phyloP scores from a whole-genome alignment of 2,329 filamentous ascomycete genomes.

The Stagonosporopsis chrysanthemi region DNA sequence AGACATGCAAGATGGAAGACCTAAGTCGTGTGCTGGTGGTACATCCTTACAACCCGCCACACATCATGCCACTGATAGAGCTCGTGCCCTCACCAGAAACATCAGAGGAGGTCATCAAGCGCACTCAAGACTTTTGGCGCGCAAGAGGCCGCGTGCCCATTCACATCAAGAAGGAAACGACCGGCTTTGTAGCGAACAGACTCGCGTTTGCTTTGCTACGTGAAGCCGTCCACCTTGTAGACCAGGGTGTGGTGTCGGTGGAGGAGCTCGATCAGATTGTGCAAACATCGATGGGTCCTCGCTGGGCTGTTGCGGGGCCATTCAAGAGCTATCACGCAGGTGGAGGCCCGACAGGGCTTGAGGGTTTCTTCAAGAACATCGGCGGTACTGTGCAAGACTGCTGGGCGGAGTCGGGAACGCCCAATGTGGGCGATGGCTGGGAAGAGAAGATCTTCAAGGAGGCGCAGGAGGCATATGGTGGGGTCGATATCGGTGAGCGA shows the following conservation, averaged over 20 bases:
- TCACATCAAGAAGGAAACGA: conserved; percentile 59
- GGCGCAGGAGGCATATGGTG: conserved; percentile 58
- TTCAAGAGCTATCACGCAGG: conserved; percentile 68
- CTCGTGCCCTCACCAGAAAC: conserved; percentile 61
- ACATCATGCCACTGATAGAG: conserved; percentile 68
- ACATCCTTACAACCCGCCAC: conserved; percentile 69
- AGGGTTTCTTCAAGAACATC: conserved; percentile 64
- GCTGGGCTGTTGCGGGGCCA: conserved; percentile 53
- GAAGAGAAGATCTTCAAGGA: conserved; percentile 56
- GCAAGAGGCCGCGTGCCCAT: conserved; percentile 55
- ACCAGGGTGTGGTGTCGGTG: conserved; percentile 60
- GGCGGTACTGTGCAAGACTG: conserved; percentile 62
- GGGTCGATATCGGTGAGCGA: conserved; percentile 50
- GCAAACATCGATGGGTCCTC: conserved; percentile 37
- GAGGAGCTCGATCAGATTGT: conserved; percentile 62
- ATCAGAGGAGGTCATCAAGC: conserved; percentile 44
- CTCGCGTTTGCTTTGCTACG: conserved; percentile 64
- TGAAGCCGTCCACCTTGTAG: conserved; percentile 64
- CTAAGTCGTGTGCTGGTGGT: conserved; percentile 60
- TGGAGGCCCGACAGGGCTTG: conserved; percentile 61
- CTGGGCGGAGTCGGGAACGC: conserved; percentile 60
- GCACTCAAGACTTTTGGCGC: conserved; percentile 58
- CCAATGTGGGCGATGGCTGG: conserved; percentile 55
- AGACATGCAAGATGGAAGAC: conserved; percentile 54
- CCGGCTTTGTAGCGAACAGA: conserved; percentile 66